Percentiles rank a stretch among this genome's conserved stretches.
phyloP scores from a whole-genome alignment of 192 early-diverging fungal genomes.

The Chytriomyces sp. region DNA sequence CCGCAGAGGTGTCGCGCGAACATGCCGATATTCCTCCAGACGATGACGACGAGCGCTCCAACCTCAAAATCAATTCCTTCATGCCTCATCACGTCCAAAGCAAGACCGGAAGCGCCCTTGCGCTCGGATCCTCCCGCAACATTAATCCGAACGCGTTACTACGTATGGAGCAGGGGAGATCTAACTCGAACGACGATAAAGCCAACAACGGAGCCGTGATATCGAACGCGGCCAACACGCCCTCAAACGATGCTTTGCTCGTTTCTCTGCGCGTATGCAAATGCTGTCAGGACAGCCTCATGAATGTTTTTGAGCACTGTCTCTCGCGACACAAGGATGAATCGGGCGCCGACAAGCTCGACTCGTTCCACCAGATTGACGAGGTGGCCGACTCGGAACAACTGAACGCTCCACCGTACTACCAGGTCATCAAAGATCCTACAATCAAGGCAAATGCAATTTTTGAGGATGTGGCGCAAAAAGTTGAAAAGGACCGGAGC shows the following conservation, averaged over 20 bases:
- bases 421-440: conserved; percentile 52
- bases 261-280: conserved; percentile 52
- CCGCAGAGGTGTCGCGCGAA: too few relatives aligned
- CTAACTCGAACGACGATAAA: neutral
- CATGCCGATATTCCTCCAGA: too few relatives aligned
- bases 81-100: too few relatives aligned
- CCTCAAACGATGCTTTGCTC: conserved; percentile 11
- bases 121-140: neutral
- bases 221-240: neutral
- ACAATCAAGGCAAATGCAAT: conserved; percentile 38
- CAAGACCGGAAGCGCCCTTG: too few relatives aligned
- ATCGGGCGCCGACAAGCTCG: conserved; percentile 11
- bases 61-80: too few relatives aligned
- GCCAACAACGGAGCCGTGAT: neutral
- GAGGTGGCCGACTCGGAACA: conserved; percentile 45
- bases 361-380: conserved; percentile 51
- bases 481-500: conserved; percentile 47
- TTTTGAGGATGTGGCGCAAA: conserved; percentile 34
- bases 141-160: neutral
- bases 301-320: conserved; percentile 57
- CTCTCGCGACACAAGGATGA: conserved; percentile 17
- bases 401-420: conserved; percentile 45
- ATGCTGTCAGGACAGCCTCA: conserved; percentile 47
- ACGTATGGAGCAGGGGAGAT: too few relatives aligned
- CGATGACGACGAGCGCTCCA: too few relatives aligned